Base-by-base conservation (phyloP, 495 filamentous ascomycete species). In the Glutinoglossum americanum region DNA sequence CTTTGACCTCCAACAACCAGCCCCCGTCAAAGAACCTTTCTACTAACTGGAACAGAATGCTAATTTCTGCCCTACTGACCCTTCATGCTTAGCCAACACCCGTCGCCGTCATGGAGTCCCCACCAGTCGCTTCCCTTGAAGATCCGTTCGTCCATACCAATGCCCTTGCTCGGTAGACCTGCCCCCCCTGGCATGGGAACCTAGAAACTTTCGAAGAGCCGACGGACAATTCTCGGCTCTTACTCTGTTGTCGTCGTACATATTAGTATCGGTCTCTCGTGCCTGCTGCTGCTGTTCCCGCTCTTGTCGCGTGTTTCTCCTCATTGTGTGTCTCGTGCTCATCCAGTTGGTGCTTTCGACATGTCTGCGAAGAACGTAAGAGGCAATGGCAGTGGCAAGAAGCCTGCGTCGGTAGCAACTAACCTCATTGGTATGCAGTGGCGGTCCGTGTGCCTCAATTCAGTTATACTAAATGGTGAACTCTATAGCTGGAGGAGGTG, bases 401-500 rank as follows among this genome's bases (percentile, higher is more conserved):
- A 85, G 75, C 82, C 83, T 64, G 76, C 89, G 41, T 87, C 88
- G 35, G 83, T 83, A 59, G 89, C 92, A 32, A 90, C 87, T 15
- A 96, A 97, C 68, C 70, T 98, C 59, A 94, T 98, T 66, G 90
- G 90, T 94, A 77, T 66, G 73, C 62, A 56, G 9, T 39, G 53
- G 23, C 25, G 59, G 13, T 56, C 23, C 19, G 15, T 58, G 27
- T 47, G 25, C 28, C 19, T 1, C 3, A 5, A 30, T 10, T 35
- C 33, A 26, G 49, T 28, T 35, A 30, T 35, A 44, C 56, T 58
- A 21, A 49, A 28, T 44, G 30, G 28, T 27, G 15, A 19, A n/a
- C 26, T 7, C 8, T 56, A 61, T 65, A 97, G 92, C 93, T 72
- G 93, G 93, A 67, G 93, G 93, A 67, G 89, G 87, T 66, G 93